Evolutionary conservation across 139 green algal species (phyloP).

Genomic region (Choricystis sp.): DNA sequence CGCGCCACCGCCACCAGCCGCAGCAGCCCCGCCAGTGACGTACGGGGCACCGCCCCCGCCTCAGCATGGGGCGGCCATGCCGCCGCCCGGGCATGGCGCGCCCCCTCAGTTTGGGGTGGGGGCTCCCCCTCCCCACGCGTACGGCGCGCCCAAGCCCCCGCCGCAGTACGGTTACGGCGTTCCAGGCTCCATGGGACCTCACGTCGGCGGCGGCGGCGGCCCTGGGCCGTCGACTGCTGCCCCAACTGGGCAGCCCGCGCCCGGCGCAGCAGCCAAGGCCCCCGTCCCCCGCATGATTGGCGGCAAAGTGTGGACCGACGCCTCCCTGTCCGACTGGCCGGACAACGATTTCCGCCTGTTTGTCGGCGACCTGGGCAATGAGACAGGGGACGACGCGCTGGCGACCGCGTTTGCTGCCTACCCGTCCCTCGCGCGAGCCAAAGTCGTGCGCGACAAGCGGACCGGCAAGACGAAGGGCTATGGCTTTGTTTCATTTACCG

Average conservation of each 20-base stretch:
- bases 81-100: background rate
- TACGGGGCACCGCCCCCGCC: too few relatives aligned
- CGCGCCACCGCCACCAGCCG: background rate
- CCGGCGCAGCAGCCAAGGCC: background rate
- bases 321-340: conserved; percentile 67
- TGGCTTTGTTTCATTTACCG: conserved; percentile 81
- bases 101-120: background rate
- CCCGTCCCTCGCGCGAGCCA: conserved; percentile 72
- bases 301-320: conserved; percentile 54
- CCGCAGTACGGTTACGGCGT: background rate
- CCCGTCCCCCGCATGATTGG: conserved; percentile 29
- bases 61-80: background rate
- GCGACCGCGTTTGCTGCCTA: conserved; percentile 69
- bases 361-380: conserved; percentile 88
- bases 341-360: conserved; percentile 93
- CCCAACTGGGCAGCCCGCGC: background rate
- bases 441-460: conserved; percentile 59
- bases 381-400: conserved; percentile 76
- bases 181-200: background rate
- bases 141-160: background rate
- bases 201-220: background rate
- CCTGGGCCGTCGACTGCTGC: background rate
- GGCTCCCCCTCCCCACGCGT: background rate
- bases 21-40: too few relatives aligned
- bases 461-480: conserved; percentile 77